Percentiles rank a stretch among this genome's conserved stretches.
Evolutionary conservation across 306 rosid species (phyloP).

Genomic region (Benincasa hispida): DNA sequence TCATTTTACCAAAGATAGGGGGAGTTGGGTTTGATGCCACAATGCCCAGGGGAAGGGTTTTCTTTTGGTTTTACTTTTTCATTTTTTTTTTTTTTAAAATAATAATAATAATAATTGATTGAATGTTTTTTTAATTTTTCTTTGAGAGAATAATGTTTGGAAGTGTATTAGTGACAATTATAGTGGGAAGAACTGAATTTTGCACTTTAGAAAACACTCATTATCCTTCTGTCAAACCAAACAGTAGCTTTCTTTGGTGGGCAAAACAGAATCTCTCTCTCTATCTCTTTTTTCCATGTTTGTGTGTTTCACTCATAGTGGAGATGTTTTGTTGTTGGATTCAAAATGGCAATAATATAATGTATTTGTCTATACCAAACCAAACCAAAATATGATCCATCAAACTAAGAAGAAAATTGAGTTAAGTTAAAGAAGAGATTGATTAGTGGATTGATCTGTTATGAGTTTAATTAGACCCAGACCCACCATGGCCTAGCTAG

Average conservation of each 20-base stretch:
- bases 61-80: too few species aligned
- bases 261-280: neutral
- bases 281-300: neutral
- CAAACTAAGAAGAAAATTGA: neutral
- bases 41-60: neutral
- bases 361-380: neutral
- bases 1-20: constrained; percentile 1
- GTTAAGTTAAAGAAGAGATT: neutral
- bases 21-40: neutral
- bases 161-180: neutral
- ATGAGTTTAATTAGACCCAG: neutral
- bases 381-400: too few species aligned
- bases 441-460: neutral
- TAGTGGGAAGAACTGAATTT: neutral
- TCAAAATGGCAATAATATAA: neutral
- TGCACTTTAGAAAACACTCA: neutral
- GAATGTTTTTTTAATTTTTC: too few species aligned
- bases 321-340: neutral
- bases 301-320: neutral
- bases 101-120: too few species aligned
- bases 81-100: too few species aligned
- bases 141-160: neutral
- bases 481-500: neutral
- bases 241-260: neutral
- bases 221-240: neutral